A percentile compares a stretch with the other conserved stretches of the same genome.
Conservation (phyloP, 805 yeast species). For the Wickerhamiella azyma region DNA sequence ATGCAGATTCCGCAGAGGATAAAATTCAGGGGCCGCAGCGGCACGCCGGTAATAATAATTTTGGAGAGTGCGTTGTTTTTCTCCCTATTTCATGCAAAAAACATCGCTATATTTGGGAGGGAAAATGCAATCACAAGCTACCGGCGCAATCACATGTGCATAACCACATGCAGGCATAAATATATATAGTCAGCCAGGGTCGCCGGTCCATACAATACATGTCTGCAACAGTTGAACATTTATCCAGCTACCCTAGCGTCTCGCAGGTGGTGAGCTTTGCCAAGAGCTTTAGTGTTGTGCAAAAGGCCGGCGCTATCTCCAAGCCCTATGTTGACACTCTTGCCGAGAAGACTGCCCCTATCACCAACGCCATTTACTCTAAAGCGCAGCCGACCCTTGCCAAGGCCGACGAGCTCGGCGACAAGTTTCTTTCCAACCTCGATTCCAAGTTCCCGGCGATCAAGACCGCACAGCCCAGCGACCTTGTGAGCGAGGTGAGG, state of each 20-base stretch:
- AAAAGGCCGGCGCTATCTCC: conserved; percentile 16
- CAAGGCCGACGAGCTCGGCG: conserved; percentile 41
- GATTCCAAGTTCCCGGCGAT: conserved; percentile 49
- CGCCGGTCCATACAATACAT: conserved; percentile 6
- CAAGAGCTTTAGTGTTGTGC: conserved; percentile 45
- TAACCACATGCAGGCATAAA: neutral
- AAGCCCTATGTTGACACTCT: conserved; percentile 7
- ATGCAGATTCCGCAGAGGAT: neutral
- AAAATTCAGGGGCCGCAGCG: too few species aligned
- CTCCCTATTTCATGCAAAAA: too few species aligned
- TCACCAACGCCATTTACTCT: neutral
- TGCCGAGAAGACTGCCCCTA: conserved; percentile 1
- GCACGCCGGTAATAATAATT: too few species aligned
- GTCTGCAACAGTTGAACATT: conserved; percentile 33
- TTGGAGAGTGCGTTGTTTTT: too few species aligned
- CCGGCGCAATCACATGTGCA: conserved; percentile 3
- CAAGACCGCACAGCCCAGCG: conserved; percentile 44
- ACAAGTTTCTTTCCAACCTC: conserved; percentile 38
- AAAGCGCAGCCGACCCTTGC: conserved; percentile 24
- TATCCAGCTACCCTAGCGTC: conserved; percentile 40
- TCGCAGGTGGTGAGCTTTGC: conserved; percentile 44
- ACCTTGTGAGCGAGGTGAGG: conserved; percentile 31
- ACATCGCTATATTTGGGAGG: too few species aligned
- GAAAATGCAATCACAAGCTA: neutral
- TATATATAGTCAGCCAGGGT: neutral